Evolutionary conservation across 129 eudicot species (phyloP).

Genomic region (Lactuca sativa): DNA sequence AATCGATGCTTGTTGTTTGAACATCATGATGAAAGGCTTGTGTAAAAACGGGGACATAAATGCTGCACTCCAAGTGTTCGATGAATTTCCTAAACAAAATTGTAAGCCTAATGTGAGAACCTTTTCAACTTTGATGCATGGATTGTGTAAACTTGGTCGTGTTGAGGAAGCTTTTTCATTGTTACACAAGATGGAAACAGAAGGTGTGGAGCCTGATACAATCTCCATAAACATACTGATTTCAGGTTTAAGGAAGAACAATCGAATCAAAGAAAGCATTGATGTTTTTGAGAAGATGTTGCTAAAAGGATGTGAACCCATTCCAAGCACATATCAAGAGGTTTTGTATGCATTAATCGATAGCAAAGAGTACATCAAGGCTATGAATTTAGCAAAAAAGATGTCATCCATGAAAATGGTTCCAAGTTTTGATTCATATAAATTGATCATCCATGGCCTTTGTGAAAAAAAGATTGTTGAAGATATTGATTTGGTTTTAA

Average conservation of each 20-base stretch:
- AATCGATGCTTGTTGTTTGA: conserved; percentile 71
- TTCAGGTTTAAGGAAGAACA: conserved; percentile 62
- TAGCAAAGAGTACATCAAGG: conserved; percentile 41
- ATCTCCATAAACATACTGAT: conserved; percentile 58
- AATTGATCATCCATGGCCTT: conserved; percentile 39
- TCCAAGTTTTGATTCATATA: conserved; percentile 63
- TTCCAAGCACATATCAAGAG: conserved; percentile 76
- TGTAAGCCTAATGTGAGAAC: conserved; percentile 57
- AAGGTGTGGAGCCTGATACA: conserved; percentile 55
- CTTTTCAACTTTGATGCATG: conserved; percentile 70
- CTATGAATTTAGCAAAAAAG: conserved; percentile 41
- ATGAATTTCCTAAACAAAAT: conserved; percentile 67
- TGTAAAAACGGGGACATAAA: conserved; percentile 43
- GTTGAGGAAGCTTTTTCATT: conserved; percentile 63
- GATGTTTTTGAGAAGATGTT: conserved; percentile 54
- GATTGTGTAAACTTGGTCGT: conserved; percentile 47
- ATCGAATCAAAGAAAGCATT: conserved; percentile 49
- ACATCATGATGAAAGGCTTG: conserved; percentile 75
- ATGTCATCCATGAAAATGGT: conserved; percentile 45
- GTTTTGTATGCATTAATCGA: conserved; percentile 69
- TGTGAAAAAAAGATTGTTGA: conserved; percentile 46
- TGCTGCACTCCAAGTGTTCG: conserved; percentile 71
- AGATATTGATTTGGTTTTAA: conserved; percentile 67
- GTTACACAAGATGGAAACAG: conserved; percentile 59
- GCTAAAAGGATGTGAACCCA: conserved; percentile 79